Evolutionary conservation across 495 filamentous ascomycete species (phyloP).

Genomic region (Podospora pseudoanserina): DNA sequence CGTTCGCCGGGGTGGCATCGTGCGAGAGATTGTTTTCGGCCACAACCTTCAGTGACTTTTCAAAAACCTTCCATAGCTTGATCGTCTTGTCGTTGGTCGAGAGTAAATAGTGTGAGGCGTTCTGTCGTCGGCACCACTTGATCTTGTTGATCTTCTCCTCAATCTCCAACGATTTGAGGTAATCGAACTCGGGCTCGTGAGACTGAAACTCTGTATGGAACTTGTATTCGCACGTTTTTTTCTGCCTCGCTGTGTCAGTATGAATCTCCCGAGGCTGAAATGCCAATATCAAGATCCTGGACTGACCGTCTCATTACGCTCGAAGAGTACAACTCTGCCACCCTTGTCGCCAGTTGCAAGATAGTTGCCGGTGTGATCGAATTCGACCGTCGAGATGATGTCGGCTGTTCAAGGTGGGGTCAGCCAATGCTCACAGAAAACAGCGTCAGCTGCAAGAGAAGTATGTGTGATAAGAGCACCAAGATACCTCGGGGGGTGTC

Average conservation of each 20-base stretch:
- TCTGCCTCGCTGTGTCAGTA: slow-evolving; percentile 52
- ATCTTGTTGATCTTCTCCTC: slow-evolving; percentile 99
- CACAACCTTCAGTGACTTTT: slow-evolving; percentile 97
- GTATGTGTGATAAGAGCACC: slow-evolving; percentile 1
- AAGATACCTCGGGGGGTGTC: slow-evolving; percentile 1
- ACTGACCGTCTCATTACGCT: slow-evolving; percentile 93
- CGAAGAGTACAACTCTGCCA: slow-evolving; percentile 92
- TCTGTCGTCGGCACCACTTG: slow-evolving; percentile 98
- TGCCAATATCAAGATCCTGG: slow-evolving; percentile 4
- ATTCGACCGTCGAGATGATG: slow-evolving; percentile 99
- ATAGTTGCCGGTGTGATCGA: slow-evolving; percentile 98
- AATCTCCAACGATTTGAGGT: slow-evolving; percentile 97
- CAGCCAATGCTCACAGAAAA: slow-evolving; percentile 17
- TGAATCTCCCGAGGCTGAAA: neutral
- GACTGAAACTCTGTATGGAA: slow-evolving; percentile 99
- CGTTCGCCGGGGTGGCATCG: slow-evolving; percentile 78
- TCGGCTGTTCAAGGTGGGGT: slow-evolving; percentile 60
- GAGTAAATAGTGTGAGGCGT: slow-evolving; percentile 95
- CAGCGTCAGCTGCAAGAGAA: neutral
- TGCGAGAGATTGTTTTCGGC: slow-evolving; percentile 98
- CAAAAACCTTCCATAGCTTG: slow-evolving; percentile 99
- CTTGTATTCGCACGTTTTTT: slow-evolving; percentile 99
- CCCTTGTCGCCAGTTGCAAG: slow-evolving; percentile 97
- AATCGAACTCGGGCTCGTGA: slow-evolving; percentile 98
- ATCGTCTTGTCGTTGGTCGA: slow-evolving; percentile 99